Evolutionary conservation across 2,329 filamentous ascomycete genomes (phyloP).

Genomic region (Diaporthe citri): DNA sequence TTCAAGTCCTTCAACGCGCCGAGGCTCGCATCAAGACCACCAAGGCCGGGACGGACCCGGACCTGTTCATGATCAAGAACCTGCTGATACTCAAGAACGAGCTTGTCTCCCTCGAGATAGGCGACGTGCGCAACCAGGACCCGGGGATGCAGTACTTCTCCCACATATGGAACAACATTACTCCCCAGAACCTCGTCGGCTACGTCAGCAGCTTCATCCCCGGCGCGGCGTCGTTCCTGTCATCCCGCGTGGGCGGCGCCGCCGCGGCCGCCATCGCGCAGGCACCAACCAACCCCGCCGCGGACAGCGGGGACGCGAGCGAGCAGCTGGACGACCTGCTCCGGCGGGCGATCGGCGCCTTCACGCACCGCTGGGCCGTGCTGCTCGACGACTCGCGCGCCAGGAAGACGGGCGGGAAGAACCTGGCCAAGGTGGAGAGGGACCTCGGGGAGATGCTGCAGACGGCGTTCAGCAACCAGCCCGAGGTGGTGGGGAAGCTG

Average conservation of each 20-base stretch:
- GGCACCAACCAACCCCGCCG: conserved; percentile 37
- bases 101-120: conserved; percentile 95
- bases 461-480: conserved; percentile 69
- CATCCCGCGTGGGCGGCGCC: conserved; percentile 49
- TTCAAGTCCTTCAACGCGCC: conserved; percentile 82
- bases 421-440: conserved; percentile 64
- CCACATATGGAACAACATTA: conserved; percentile 75
- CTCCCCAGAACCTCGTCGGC: conserved; percentile 68
- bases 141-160: conserved; percentile 71
- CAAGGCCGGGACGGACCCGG: conserved; percentile 74
- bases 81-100: conserved; percentile 95
- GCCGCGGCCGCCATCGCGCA: conserved; percentile 45
- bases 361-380: conserved; percentile 71
- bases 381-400: conserved; percentile 63
- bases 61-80: conserved; percentile 95
- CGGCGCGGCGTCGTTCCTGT: conserved; percentile 63
- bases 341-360: conserved; percentile 72
- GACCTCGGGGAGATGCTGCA: conserved; percentile 70
- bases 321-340: conserved; percentile 75
- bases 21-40: conserved; percentile 77
- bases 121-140: conserved; percentile 68
- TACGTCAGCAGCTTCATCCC: conserved; percentile 70
- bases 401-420: conserved; percentile 62
- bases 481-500: conserved; percentile 69
- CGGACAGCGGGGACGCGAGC: conserved; percentile 66